Conservation (phyloP, 805 yeast species). For the Candida golubevii region DNA sequence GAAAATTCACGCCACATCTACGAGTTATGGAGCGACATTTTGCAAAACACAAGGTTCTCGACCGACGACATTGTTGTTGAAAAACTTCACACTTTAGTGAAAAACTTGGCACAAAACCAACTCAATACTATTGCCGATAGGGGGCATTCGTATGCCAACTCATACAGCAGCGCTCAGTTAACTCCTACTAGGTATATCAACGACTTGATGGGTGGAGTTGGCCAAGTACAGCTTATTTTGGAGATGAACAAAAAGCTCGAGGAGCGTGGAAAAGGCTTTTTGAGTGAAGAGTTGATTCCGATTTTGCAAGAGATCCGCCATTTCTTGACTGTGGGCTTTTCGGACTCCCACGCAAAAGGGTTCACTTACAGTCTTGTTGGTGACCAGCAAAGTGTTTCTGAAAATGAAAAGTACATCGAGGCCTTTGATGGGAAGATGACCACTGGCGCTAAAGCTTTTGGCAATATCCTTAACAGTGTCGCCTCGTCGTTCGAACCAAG, state of each 20-base stretch:
- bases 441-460: slow-evolving; percentile 12
- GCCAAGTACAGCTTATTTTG: slow-evolving; percentile 67
- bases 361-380: slow-evolving; percentile 58
- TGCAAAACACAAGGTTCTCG: slow-evolving; percentile 63
- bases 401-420: slow-evolving; percentile 33
- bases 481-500: slow-evolving; percentile 14
- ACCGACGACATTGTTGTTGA: slow-evolving; percentile 44
- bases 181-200: slow-evolving; percentile 56
- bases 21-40: slow-evolving; percentile 64
- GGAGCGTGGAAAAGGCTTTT: slow-evolving; percentile 29
- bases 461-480: slow-evolving; percentile 16
- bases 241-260: slow-evolving; percentile 52
- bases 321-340: slow-evolving; percentile 35
- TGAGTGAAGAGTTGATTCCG: slow-evolving; percentile 54
- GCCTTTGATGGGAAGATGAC: slow-evolving; percentile 25
- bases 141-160: slow-evolving; percentile 82
- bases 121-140: slow-evolving; percentile 75
- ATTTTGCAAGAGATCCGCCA: slow-evolving; percentile 51
- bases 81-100: slow-evolving; percentile 69
- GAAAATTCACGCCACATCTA: slow-evolving; percentile 57
- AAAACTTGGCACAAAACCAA: slow-evolving; percentile 71
- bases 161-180: slow-evolving; percentile 59
- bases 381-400: slow-evolving; percentile 37
- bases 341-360: slow-evolving; percentile 14
- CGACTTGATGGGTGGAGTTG: slow-evolving; percentile 69